A percentile compares a stretch with the other conserved stretches of the same genome.
Evolutionary conservation across 495 filamentous ascomycete genomes (phyloP).

Genomic region (Neurospora africana): DNA sequence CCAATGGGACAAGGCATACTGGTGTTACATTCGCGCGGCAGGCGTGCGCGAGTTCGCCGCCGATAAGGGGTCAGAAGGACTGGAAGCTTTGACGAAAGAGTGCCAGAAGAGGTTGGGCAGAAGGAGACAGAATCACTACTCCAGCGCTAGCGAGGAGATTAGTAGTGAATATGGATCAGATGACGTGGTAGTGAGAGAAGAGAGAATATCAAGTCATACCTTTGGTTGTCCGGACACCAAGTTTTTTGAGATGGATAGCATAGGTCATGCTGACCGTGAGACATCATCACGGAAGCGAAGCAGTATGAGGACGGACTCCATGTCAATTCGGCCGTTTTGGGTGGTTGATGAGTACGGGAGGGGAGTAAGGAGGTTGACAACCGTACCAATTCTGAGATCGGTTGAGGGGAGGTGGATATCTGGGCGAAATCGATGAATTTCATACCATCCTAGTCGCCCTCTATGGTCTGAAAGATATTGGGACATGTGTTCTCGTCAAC

Average conservation of each 20-base stretch:
- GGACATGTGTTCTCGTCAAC: not conserved
- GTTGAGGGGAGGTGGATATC: not conserved
- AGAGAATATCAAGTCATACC: not conserved
- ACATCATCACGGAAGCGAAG: not conserved
- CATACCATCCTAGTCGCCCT: not conserved
- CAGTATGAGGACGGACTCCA: not conserved
- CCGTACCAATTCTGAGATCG: not conserved
- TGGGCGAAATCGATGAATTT: not conserved
- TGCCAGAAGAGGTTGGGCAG: not conserved
- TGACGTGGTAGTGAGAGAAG: not conserved
- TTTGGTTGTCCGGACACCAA: not conserved
- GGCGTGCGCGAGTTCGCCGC: not conserved
- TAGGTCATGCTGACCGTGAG: not conserved
- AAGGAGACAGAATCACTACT: not conserved
- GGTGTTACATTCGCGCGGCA: slow-evolving; percentile 1
- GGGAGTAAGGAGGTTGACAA: not conserved
- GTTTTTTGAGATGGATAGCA: not conserved
- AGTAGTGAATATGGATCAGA: not conserved
- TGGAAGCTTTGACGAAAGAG: not conserved
- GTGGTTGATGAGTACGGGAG: not conserved
- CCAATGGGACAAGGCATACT: not conserved
- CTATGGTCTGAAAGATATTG: not conserved
- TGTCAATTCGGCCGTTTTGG: not conserved
- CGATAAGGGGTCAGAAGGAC: not conserved
- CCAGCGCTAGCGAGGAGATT: not conserved